A percentile compares a stretch with the other conserved stretches of the same genome.
Conservation (phyloP, 169 alveolate genomes). For the Plasmodium coatneyi region DNA sequence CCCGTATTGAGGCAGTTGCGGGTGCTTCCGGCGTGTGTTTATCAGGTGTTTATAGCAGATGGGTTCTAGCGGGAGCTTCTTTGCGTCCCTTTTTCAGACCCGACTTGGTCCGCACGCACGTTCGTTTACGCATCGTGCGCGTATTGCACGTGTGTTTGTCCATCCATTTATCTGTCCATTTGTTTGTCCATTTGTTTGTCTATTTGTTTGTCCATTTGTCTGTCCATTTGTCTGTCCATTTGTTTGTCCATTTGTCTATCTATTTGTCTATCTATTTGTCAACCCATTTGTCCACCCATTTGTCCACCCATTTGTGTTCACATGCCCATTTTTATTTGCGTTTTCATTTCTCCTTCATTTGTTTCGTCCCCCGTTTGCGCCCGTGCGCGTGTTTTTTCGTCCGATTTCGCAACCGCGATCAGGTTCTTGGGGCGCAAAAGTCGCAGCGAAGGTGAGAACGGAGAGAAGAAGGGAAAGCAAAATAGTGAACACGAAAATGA, state of each 20-base stretch:
- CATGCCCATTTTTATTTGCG: not conserved
- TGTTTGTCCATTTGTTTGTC: not conserved
- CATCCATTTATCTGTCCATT: not conserved
- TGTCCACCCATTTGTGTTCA: not conserved
- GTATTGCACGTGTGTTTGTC: not conserved
- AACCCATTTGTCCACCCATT: not conserved
- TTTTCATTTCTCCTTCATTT: not conserved
- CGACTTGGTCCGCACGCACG: too few relatives aligned
- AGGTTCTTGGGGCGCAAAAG: not conserved
- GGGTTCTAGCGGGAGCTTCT: too few relatives aligned
- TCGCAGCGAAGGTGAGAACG: not conserved
- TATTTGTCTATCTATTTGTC: not conserved
- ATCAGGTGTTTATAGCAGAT: too few relatives aligned
- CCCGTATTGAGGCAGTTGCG: not conserved
- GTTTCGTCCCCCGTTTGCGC: not conserved
- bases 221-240: not conserved
- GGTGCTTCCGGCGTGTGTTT: too few relatives aligned
- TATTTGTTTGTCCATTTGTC: not conserved
- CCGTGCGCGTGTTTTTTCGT: not conserved
- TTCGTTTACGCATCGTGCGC: too few relatives aligned
- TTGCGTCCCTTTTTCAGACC: too few relatives aligned
- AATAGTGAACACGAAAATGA: not conserved
- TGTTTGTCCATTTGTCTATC: not conserved
- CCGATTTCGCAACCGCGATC: not conserved
- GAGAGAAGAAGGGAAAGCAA: not conserved